Base-by-base conservation (phyloP, 108 stramenopile genomes). In the Stephanodiscus minutulus region DNA sequence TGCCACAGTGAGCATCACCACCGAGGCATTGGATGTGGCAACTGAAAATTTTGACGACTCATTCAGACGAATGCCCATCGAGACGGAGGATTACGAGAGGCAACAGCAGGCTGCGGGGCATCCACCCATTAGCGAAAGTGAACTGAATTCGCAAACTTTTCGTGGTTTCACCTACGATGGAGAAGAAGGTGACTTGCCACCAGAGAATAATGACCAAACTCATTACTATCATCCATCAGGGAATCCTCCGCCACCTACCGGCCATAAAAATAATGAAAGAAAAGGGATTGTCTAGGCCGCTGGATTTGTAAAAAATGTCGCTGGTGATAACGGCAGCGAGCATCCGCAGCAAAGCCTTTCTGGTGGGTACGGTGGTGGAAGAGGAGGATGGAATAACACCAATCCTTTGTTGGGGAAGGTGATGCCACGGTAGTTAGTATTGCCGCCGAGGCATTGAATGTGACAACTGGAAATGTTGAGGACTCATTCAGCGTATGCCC, bases 31-130 rank as follows among this genome's bases (percentile, higher is more conserved):
- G 69, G 94, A 95, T 69, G 88, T 88, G 7, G 90, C 90, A 18
- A 90, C 89, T 44, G 88, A 88, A 33, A 95, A 95, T 75, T 95
- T 95, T 72, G 91, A 95, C 68, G 88, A 91, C 62, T 82, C 87
- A 15, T 95, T 95, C 60, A 89, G 90, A 15, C 79, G 90, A 61
- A 91, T 92, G 87, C 85, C 90, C 5, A 87, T 95, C 13, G 89
- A 95, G 59, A 88, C 90, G 0, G 91, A 90, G 53, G 88, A 92
- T 52, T 71, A 82, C 58, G 81, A 77, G 64, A 74, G 61, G 33
- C 28, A 77, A 83, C 58, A 77, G 33, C 53, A 82, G 74, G 59
- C 79, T 53, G 25, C 78, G 62, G 66, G 87, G 64, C 68, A 63
- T 44, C 25, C 83, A 64, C 68, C 83, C 54, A 68, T 76, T 81